A percentile compares a stretch with the other conserved stretches of the same genome.
These are phyloP conservation scores for Malus orientalis DNA, from an alignment of 306 rosid species.

Conservation along the genomic window DNA sequence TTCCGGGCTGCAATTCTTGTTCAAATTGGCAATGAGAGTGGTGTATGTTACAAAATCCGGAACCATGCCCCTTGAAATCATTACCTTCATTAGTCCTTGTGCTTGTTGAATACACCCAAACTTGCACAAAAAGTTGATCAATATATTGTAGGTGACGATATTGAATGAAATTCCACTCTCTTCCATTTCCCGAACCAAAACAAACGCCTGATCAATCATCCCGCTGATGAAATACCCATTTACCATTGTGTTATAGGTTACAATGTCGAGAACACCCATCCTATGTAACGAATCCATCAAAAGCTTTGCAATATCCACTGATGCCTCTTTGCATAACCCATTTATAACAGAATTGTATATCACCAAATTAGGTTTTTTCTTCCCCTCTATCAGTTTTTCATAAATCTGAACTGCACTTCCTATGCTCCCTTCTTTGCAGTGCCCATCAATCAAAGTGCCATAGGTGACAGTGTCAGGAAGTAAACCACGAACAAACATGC, in stretches of 20 bases:
- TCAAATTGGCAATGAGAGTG: slow-evolving; percentile 34
- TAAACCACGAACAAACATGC: slow-evolving; percentile 38
- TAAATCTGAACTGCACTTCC: slow-evolving; percentile 33
- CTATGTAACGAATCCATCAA: slow-evolving; percentile 25
- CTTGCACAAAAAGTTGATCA: slow-evolving; percentile 48
- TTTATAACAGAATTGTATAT: slow-evolving; percentile 41
- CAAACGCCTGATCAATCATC: slow-evolving; percentile 28
- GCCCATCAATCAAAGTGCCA: slow-evolving; percentile 40
- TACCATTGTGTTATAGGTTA: slow-evolving; percentile 45
- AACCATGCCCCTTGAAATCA: slow-evolving; percentile 29
- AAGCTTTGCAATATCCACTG: slow-evolving; percentile 22
- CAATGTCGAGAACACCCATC: slow-evolving; percentile 18
- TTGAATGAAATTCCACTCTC: slow-evolving; percentile 30
- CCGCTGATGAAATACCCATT: slow-evolving; percentile 33
- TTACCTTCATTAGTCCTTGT: slow-evolving; percentile 38
- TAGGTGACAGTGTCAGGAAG: slow-evolving; percentile 43
- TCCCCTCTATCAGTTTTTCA: slow-evolving; percentile 30
- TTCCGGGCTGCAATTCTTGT: slow-evolving; percentile 18
- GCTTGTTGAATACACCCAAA: slow-evolving; percentile 31
- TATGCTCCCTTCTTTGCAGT: slow-evolving; percentile 33
- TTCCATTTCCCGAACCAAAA: slow-evolving; percentile 29
- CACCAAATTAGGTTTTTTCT: slow-evolving; percentile 33
- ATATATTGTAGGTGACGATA: slow-evolving; percentile 40
- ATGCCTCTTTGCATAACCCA: slow-evolving; percentile 37
- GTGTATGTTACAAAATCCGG: slow-evolving; percentile 51